These are phyloP conservation scores for Stagonosporopsis cucurbitacearum DNA, from an alignment of 2,329 filamentous ascomycete species.

Conservation along the genomic window DNA sequence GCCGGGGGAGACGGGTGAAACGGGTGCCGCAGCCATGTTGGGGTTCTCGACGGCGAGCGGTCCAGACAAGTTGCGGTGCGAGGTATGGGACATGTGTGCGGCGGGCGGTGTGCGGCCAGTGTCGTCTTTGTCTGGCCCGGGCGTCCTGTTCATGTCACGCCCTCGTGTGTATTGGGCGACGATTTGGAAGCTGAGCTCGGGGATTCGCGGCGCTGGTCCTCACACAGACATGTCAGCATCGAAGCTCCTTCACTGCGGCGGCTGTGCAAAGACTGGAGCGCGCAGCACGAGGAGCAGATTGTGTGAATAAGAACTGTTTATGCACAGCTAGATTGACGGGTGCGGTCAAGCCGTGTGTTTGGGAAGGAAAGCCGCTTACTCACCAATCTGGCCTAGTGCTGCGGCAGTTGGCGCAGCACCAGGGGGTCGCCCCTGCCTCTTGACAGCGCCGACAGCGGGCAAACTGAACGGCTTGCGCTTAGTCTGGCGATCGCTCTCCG, in stretches of 20 bases:
- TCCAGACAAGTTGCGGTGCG: conserved; percentile 40
- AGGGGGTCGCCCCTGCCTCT: conserved; percentile 12
- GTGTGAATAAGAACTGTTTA: conserved; percentile 27
- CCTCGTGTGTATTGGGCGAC: conserved; percentile 27
- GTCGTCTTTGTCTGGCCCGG: conserved; percentile 28
- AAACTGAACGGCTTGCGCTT: conserved; percentile 10
- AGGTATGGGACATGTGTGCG: conserved; percentile 40
- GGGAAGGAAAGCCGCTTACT: conserved; percentile 21
- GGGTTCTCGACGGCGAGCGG: conserved; percentile 41
- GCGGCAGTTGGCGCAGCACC: not conserved
- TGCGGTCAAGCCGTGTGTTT: conserved; percentile 31
- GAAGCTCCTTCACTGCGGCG: conserved; percentile 13
- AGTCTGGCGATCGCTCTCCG: conserved; percentile 1
- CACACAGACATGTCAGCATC: conserved; percentile 26
- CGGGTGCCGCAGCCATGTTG: conserved; percentile 32
- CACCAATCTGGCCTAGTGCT: conserved; percentile 17
- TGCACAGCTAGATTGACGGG: conserved; percentile 23
- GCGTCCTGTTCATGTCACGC: conserved; percentile 43
- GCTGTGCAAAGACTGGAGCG: conserved; percentile 3
- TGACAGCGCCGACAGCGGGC: conserved; percentile 17
- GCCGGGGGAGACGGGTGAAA: conserved; percentile 20
- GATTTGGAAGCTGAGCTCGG: conserved; percentile 28
- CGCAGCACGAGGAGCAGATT: conserved; percentile 16
- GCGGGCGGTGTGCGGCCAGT: conserved; percentile 15
- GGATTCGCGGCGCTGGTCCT: conserved; percentile 29